Percentiles rank a stretch among this genome's conserved stretches.
phyloP scores from a whole-genome alignment of 176 grass and related monocot species.

The Triticum monococcum region DNA sequence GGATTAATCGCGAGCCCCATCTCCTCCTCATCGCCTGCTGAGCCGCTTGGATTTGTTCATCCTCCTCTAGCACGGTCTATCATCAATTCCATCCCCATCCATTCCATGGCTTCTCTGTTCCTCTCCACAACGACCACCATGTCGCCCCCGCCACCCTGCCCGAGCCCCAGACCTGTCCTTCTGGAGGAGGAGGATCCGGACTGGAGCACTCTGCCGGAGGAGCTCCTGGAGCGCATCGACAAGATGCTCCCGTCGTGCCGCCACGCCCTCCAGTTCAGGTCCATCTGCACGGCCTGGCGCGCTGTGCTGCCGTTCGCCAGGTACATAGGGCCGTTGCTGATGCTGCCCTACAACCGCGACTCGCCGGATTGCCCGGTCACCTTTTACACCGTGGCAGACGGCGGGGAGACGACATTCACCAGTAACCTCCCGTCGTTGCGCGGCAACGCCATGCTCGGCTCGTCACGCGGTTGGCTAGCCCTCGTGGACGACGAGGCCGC shows the following conservation, averaged over 20 bases:
- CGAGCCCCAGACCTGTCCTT: too few relatives aligned
- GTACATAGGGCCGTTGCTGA: not conserved
- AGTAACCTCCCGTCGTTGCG: not conserved
- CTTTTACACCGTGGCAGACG: not conserved
- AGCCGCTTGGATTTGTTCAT: too few relatives aligned
- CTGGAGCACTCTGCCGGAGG: not conserved
- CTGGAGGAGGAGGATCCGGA: not conserved
- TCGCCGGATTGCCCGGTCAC: not conserved
- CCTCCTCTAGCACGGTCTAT: too few relatives aligned
- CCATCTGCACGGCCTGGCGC: not conserved
- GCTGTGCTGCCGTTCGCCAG: not conserved
- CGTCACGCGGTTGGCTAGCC: conserved; percentile 6
- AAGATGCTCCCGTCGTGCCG: not conserved
- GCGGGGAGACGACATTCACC: not conserved
- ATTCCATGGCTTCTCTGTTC: too few relatives aligned
- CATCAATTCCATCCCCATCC: too few relatives aligned
- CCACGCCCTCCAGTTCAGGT: not conserved
- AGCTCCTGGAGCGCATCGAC: not conserved
- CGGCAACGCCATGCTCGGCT: not conserved
- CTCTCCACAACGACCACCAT: too few relatives aligned
- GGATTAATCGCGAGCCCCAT: too few relatives aligned
- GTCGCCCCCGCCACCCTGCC: too few relatives aligned
- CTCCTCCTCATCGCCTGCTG: too few relatives aligned
- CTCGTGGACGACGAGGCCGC: conserved; percentile 20
- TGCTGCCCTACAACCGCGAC: not conserved